Percentiles rank a stretch among this genome's conserved stretches.
phyloP scores from a whole-genome alignment of 108 stramenopile genomes.

The Epithemia pelagica region DNA sequence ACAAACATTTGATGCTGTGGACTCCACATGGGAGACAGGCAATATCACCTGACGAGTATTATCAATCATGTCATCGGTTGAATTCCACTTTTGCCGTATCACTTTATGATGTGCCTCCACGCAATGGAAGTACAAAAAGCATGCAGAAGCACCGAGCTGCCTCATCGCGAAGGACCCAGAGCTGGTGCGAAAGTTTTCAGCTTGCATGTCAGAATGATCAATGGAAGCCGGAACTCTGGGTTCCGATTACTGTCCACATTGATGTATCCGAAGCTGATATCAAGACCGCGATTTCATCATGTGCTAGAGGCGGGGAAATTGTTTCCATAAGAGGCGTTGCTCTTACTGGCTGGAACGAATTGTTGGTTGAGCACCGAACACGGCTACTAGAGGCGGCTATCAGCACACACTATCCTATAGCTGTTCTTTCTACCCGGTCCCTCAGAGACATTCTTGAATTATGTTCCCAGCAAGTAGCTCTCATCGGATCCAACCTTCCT shows the following conservation, averaged over 20 bases:
- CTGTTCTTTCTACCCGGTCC: slow-evolving; percentile 7
- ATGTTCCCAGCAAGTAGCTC: background rate
- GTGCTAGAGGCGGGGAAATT: background rate
- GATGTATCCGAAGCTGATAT: background rate
- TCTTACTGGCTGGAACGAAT: slow-evolving; percentile 4
- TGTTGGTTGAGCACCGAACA: background rate
- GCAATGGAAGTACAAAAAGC: slow-evolving; percentile 15
- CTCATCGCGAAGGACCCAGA: background rate
- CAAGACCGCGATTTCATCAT: background rate
- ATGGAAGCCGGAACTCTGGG: background rate
- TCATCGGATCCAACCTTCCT: slow-evolving; percentile 24
- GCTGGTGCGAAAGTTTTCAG: background rate
- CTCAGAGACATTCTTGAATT: slow-evolving; percentile 14
- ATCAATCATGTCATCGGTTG: slow-evolving; percentile 23
- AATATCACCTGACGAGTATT: slow-evolving; percentile 45
- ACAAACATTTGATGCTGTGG: slow-evolving; percentile 42
- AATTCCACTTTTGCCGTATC: slow-evolving; percentile 21
- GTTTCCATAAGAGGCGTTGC: slow-evolving; percentile 2
- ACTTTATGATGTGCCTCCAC: slow-evolving; percentile 24
- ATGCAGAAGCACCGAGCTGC: background rate
- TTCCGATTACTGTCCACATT: background rate
- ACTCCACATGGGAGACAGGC: slow-evolving; percentile 71
- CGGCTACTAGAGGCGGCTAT: background rate
- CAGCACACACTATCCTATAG: background rate
- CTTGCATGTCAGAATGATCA: background rate